A percentile compares a stretch with the other conserved stretches of the same genome.
Conservation (phyloP, 2,329 filamentous ascomycete species). For the Aspergillus uvarum region DNA sequence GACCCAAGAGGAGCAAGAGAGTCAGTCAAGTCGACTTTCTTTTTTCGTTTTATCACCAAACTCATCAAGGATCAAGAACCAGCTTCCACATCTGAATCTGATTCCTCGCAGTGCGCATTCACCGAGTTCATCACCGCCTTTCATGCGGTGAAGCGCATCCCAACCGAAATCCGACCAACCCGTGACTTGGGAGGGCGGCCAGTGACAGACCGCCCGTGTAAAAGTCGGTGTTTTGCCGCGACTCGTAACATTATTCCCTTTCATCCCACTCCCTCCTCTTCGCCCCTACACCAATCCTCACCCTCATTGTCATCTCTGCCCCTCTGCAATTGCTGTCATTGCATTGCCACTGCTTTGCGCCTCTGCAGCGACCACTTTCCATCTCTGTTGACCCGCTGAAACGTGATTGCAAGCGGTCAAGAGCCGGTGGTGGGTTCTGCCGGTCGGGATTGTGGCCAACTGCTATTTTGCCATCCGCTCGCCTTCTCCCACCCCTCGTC, state of each 20-base stretch:
- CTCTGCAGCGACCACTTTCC: neutral
- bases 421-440: slow-evolving; percentile 10
- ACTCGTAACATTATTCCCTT: slow-evolving; percentile 22
- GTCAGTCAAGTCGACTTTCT: neutral
- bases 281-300: neutral
- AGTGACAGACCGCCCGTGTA: slow-evolving; percentile 36
- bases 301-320: slow-evolving; percentile 5
- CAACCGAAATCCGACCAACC: slow-evolving; percentile 14
- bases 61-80: neutral
- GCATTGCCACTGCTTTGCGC: neutral
- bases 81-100: no score
- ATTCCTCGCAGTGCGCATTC: slow-evolving; percentile 7
- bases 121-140: slow-evolving; percentile 40
- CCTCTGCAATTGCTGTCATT: slow-evolving; percentile 4
- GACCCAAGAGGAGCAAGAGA: neutral
- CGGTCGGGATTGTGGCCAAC: slow-evolving; percentile 6
- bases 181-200: slow-evolving; percentile 19
- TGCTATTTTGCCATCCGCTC: slow-evolving; percentile 23
- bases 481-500: slow-evolving; percentile 12
- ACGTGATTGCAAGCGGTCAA: neutral
- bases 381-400: neutral
- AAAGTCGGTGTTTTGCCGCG: slow-evolving; percentile 37
- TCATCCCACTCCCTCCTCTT: slow-evolving; percentile 20
- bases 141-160: slow-evolving; percentile 39
- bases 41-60: neutral